A percentile compares a stretch with the other conserved stretches of the same genome.
Conservation (phyloP, 805 yeast species). For the Citeromyces nyonsensis region DNA sequence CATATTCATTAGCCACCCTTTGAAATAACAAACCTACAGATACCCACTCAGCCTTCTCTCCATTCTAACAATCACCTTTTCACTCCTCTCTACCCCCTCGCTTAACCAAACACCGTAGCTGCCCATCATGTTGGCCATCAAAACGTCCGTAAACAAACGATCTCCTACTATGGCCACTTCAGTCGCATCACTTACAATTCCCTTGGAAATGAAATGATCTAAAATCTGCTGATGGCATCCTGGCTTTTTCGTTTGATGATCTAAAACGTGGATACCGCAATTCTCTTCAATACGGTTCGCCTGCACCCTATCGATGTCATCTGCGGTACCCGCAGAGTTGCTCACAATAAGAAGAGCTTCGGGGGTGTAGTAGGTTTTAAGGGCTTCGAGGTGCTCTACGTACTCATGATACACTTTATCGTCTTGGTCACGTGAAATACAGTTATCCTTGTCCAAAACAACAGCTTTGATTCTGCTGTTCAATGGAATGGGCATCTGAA, state of each 20-base stretch:
- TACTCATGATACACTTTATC: conserved; percentile 73
- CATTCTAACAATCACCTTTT: conserved; percentile 30
- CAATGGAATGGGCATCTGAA: conserved; percentile 42
- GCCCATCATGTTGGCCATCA: conserved; percentile 93
- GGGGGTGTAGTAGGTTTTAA: conserved; percentile 42
- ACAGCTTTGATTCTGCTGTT: conserved; percentile 44
- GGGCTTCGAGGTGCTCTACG: conserved; percentile 31
- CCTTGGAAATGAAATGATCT: conserved; percentile 36
- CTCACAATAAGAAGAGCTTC: conserved; percentile 64
- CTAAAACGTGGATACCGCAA: conserved; percentile 55
- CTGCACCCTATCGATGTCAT: conserved; percentile 42
- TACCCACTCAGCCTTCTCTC: conserved; percentile 25
- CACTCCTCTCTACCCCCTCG: conserved; percentile 53
- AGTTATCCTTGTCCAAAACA: conserved; percentile 89
- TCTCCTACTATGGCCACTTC: conserved; percentile 87
- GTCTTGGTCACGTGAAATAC: conserved; percentile 77
- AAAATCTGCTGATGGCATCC: conserved; percentile 63
- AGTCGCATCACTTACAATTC: conserved; percentile 25
- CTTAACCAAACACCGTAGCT: conserved; percentile 71
- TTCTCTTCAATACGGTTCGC: conserved; percentile 46
- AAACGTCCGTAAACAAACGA: conserved; percentile 75
- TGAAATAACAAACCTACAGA: background rate
- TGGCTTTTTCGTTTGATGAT: conserved; percentile 69
- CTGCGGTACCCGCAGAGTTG: conserved; percentile 85
- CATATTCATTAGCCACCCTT: no score